Conservation (phyloP, 768 basidiomycete genomes). For the Cyclocybe cylindracea region DNA sequence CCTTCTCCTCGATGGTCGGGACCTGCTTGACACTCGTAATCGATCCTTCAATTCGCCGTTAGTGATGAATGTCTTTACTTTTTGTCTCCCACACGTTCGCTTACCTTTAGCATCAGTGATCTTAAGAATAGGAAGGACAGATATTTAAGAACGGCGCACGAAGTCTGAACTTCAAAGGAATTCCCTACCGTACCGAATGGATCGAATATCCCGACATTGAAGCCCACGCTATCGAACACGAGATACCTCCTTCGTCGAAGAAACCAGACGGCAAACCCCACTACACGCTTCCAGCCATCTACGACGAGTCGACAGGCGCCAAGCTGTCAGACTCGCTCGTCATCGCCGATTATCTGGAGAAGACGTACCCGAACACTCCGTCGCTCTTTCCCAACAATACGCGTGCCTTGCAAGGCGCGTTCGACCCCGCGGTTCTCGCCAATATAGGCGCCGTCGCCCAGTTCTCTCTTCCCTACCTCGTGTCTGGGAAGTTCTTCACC, state of each 20-base stretch:
- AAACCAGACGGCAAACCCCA: constrained; percentile 29
- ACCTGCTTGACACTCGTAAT: too few species aligned
- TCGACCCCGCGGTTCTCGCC: constrained; percentile 21
- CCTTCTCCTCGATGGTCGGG: too few species aligned
- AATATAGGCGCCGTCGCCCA: constrained; percentile 16
- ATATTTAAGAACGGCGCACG: too few species aligned
- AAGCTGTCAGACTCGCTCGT: constrained; percentile 41
- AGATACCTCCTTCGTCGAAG: constrained; percentile 34
- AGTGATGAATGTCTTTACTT: too few species aligned
- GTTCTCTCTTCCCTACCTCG: constrained; percentile 19
- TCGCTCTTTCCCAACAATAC: constrained; percentile 32
- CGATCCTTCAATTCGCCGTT: too few species aligned
- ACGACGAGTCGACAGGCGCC: constrained; percentile 42
- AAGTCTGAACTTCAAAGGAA: constrained; percentile 33
- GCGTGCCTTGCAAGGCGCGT: constrained; percentile 41
- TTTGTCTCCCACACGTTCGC: too few species aligned
- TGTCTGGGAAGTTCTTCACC: constrained; percentile 13
- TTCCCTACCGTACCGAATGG: constrained; percentile 49
- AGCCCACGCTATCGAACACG: constrained; percentile 30
- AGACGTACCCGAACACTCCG: constrained; percentile 45
- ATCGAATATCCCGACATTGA: constrained; percentile 55
- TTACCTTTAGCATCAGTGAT: too few species aligned
- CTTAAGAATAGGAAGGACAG: too few species aligned
- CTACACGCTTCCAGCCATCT: constrained; percentile 53
- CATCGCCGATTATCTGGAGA: constrained; percentile 55